Evolutionary conservation across 1,284 basidiomycete genomes (phyloP), one percentile per base, ranked within the genome.

Genomic region (Malassezia globosa): DNA sequence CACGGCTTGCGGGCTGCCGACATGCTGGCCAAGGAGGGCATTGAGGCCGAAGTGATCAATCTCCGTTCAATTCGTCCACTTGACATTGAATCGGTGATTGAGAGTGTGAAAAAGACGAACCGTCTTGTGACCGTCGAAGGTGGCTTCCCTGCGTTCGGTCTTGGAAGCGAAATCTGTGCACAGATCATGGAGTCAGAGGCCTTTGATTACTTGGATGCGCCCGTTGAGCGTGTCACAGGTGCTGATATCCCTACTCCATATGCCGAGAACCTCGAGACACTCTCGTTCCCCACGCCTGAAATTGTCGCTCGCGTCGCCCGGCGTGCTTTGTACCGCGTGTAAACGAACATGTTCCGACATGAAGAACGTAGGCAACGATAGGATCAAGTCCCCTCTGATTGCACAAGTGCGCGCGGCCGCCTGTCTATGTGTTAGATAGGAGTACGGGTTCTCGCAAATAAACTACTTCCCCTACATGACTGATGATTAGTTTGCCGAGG

Each of bases 31-130:
- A 87, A 96, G 74, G 73, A 78, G 38, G 92, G 89, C 37, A 83
- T 99, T 77, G 87, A 87, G 73, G 89, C 87, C 26, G 94, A 99
- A 76, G 89, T 99, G 61, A 84, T 99, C 79, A 99, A 99, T 79
- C 80, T 99, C 59, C 81, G 92, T 62, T 83, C 80, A 59, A 90
- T 92, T 67, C 84, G 92, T 61, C 94, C 94, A 42, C 81, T 97
- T 40, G 94, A 97, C 74, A 92, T 96, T 68, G 86, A 94, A 33
- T 92, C 89, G 45, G 94, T 97, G 74, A 85, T 85, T 74, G 79
- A 81, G 64, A 90, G 87, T 22, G 86, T 97, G 65, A 96, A 95
- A 80, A 97, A 97, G 80, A 99, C 94, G 37, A 94, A 92, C 77
- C 85, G 85, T 58, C 79, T 97, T 55, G 78, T 97, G 53, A 87